Conservation (phyloP, 2,329 filamentous ascomycete genomes). For the Stagonosporopsis cucurbitacearum region DNA sequence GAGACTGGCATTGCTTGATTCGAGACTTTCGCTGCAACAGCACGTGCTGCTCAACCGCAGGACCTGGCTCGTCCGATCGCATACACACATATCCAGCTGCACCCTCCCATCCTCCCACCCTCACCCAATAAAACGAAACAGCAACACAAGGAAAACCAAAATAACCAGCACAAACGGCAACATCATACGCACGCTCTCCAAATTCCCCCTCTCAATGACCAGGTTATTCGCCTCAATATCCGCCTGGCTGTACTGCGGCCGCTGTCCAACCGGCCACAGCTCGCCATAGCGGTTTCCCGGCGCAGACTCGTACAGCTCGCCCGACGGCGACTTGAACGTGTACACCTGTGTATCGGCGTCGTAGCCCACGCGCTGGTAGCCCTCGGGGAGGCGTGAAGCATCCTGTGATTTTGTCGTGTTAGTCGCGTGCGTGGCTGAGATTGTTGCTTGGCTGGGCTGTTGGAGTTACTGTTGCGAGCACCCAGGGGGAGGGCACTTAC, state of each 20-base stretch:
- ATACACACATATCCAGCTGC: background rate
- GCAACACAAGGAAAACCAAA: conserved; percentile 57
- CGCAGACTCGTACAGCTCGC: conserved; percentile 59
- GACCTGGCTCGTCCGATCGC: background rate
- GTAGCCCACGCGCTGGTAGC: conserved; percentile 63
- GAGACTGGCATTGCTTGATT: background rate
- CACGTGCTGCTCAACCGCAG: background rate
- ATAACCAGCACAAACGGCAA: conserved; percentile 65
- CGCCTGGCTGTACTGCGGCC: conserved; percentile 16
- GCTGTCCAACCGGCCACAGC: conserved; percentile 39
- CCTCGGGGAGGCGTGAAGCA: conserved; percentile 61
- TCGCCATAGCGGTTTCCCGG: conserved; percentile 59
- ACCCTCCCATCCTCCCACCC: too few relatives aligned
- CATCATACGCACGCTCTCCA: conserved; percentile 60
- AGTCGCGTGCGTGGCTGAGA: background rate
- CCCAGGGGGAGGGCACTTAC: background rate
- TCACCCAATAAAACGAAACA: conserved; percentile 39
- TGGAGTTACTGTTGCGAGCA: too few relatives aligned
- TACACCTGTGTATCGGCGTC: conserved; percentile 63
- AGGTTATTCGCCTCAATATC: conserved; percentile 31
- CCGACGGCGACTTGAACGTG: conserved; percentile 59
- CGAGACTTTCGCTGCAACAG: too few relatives aligned
- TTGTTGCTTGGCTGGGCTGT: too few relatives aligned
- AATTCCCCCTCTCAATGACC: conserved; percentile 28
- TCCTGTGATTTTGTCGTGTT: conserved; percentile 48